These are phyloP conservation scores for Sugiyamaella mastotermitis DNA, from an alignment of 805 yeast species.

Conservation along the genomic window DNA sequence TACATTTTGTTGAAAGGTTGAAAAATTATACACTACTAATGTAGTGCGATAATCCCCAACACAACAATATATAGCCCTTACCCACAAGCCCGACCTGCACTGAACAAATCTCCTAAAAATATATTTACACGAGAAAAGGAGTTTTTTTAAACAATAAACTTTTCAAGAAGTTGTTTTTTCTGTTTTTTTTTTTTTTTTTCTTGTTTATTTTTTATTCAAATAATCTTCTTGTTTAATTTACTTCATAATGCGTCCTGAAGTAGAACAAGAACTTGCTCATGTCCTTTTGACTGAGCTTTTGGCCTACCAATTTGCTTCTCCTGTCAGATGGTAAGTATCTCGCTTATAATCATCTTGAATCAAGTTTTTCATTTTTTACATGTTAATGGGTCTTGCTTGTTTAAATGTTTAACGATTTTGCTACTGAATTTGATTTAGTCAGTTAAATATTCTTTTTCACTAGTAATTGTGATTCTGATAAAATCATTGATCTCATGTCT, in stretches of 20 bases:
- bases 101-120: background rate
- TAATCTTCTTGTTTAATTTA: background rate
- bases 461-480: too few species aligned
- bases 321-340: conserved; percentile 84
- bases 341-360: too few species aligned
- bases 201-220: background rate
- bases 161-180: background rate
- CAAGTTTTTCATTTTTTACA: background rate
- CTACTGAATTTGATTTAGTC: background rate
- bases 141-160: background rate
- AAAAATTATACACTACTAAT: background rate
- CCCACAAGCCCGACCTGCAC: background rate
- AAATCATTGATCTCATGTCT: background rate
- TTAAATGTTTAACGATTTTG: background rate
- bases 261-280: conserved; percentile 96
- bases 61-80: background rate
- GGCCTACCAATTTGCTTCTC: conserved; percentile 98
- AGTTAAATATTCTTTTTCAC: background rate
- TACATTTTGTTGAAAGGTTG: background rate
- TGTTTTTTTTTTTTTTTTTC: background rate
- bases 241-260: conserved; percentile 73
- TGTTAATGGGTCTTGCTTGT: conserved; percentile 13
- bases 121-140: background rate
- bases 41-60: background rate
- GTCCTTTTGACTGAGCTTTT: conserved; percentile 87